Base-by-base conservation (phyloP, 768 basidiomycete genomes). In the Paxillus involutus region DNA sequence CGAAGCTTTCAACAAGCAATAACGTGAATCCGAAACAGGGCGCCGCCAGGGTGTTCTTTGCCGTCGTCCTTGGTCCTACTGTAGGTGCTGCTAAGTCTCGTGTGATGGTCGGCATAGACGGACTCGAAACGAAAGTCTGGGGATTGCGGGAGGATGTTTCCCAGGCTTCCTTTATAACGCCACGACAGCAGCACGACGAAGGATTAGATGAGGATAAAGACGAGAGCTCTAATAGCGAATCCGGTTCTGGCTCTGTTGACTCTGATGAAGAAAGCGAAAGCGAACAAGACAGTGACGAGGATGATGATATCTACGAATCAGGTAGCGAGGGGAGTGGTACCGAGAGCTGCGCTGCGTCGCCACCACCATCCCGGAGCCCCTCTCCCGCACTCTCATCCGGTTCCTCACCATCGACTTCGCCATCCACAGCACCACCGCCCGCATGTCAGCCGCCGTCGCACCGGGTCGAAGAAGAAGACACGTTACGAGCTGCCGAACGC, bases 51-150 rank as follows among this genome's bases (percentile, higher is more conserved):
- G 81, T 75, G 1, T 83, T 85, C 61, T 69, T 92, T 14, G 80
- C 81, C 0, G 76, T 91, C 40, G 71, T 86, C 11, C 75, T 91
- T 2, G 89, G 89, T 2, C 82, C 89, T 0, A 86, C 81, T 48
- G 64, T 84, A 4, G 79, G 80, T 13, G 76, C 84, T 0, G 79
- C 88, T 3, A 86, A 79, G 58, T 75, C 85, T 1, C 77, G 78
- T 56, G 78, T 90, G 1, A 66, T 89, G 14, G 73, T 86, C 16
- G 85, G 77, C 0, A 73, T 91, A 3, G 82, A 90, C 64, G 85
- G 84, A 0, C 64, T 91, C 8, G 82, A 87, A 52, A 74, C 75
- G 16, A 82, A 55, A 26, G 54, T 67, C 3, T 71, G 69, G 69
- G 69, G 66, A 17, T 37, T 61, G 21, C 56, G 59, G 32, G 51